Percentiles rank a stretch among this genome's conserved stretches.
These are phyloP conservation scores for Xerocomellus dryophilus DNA, from an alignment of 768 basidiomycete species.

Conservation along the genomic window DNA sequence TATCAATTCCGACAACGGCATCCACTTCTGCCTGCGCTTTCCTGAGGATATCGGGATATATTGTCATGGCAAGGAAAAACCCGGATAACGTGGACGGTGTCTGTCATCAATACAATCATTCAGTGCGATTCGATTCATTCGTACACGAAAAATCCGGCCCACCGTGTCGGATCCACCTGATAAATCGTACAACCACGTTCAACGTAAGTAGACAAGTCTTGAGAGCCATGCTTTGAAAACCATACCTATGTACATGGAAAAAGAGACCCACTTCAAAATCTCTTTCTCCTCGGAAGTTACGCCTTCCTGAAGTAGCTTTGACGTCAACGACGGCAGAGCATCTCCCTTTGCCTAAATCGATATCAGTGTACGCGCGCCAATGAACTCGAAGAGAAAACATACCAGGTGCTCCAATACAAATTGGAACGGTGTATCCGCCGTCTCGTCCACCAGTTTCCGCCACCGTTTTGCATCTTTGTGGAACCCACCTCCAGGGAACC, in stretches of 20 bases:
- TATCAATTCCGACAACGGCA: constrained; percentile 2
- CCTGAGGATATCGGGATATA: constrained; percentile 3
- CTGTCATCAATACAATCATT: constrained; percentile 11
- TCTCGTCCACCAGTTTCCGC: constrained; percentile 1
- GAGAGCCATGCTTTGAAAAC: not conserved
- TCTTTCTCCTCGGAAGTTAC: constrained; percentile 11
- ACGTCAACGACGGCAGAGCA: constrained; percentile 14
- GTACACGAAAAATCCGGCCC: constrained; percentile 18
- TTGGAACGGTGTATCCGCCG: not conserved
- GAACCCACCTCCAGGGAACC: constrained; percentile 24
- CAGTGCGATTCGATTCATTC: not conserved
- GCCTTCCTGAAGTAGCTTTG: constrained; percentile 7
- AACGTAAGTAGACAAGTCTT: not conserved
- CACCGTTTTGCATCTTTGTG: constrained; percentile 8
- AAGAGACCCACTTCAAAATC: constrained; percentile 13
- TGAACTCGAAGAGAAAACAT: not conserved
- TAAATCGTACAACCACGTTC: not conserved
- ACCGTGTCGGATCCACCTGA: constrained; percentile 29
- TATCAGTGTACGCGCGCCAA: not conserved
- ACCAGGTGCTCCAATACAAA: constrained; percentile 16
- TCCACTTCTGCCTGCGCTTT: constrained; percentile 18
- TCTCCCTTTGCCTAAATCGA: constrained; percentile 5
- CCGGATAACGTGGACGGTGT: constrained; percentile 5
- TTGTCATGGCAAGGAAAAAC: constrained; percentile 20
- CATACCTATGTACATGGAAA: constrained; percentile 19